phyloP scores from a whole-genome alignment of 805 yeast genomes.

The Candida nanaspora region DNA sequence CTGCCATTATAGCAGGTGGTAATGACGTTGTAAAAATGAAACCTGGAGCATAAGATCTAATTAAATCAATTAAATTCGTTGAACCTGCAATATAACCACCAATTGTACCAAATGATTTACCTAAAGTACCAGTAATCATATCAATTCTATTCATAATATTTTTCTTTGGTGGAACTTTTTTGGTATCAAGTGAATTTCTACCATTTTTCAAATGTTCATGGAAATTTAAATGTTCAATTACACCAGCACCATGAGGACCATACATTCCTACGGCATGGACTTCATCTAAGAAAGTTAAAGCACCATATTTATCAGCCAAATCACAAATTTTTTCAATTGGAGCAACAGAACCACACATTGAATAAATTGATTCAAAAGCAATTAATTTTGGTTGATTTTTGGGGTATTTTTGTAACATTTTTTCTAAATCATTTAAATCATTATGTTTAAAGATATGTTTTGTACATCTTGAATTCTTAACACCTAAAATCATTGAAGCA shows the following conservation, averaged over 20 bases:
- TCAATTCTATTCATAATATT: constrained; percentile 87
- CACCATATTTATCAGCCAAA: constrained; percentile 96
- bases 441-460: constrained; percentile 93
- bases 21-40: constrained; percentile 94
- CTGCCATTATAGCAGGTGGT: constrained; percentile 98
- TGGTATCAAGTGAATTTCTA: constrained; percentile 7
- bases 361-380: constrained; percentile 95
- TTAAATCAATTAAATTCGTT: constrained; percentile 81
- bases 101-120: constrained; percentile 94
- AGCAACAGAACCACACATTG: constrained; percentile 97
- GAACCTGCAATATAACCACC: constrained; percentile 98
- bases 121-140: constrained; percentile 95
- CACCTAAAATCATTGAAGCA: constrained; percentile 97
- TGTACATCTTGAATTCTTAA: constrained; percentile 78
- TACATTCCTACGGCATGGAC: constrained; percentile 99
- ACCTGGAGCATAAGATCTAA: constrained; percentile 94
- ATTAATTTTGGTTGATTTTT: constrained; percentile 85
- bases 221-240: constrained; percentile 93
- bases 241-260: constrained; percentile 99
- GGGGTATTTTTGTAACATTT: constrained; percentile 71
- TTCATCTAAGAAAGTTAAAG: constrained; percentile 93
- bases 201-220: constrained; percentile 71
- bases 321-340: constrained; percentile 91
- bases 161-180: constrained; percentile 40
- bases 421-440: constrained; percentile 77